Evolutionary conservation across 1,284 basidiomycete species (phyloP).

Genomic region (Xerocomus subilludens): DNA sequence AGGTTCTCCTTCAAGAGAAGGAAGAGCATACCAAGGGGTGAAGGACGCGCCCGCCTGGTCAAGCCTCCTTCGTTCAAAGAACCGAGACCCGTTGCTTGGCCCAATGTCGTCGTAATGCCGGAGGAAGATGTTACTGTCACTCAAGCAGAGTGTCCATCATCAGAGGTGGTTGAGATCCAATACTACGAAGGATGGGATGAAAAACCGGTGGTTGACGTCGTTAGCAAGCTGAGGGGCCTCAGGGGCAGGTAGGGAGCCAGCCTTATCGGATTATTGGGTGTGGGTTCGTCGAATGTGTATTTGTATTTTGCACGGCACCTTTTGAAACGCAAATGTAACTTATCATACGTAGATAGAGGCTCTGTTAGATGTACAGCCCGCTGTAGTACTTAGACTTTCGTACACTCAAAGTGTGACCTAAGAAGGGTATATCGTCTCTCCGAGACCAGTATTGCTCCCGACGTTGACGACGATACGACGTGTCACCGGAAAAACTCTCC

Average conservation of each 20-base stretch:
- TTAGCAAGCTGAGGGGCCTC: slow-evolving; percentile 46
- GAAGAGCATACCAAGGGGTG: background rate
- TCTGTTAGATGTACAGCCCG: too few species aligned
- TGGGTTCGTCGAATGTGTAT: too few species aligned
- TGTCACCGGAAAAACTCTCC: too few species aligned
- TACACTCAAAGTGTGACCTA: too few species aligned
- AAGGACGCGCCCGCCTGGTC: background rate
- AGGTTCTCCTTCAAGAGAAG: slow-evolving; percentile 7
- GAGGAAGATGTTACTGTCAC: background rate
- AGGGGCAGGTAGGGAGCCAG: slow-evolving; percentile 32
- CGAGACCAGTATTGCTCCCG: too few species aligned
- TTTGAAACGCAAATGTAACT: too few species aligned
- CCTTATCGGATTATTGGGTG: background rate
- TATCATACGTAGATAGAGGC: too few species aligned
- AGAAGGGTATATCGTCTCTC: too few species aligned
- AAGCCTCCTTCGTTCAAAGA: slow-evolving; percentile 4
- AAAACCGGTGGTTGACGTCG: slow-evolving; percentile 44
- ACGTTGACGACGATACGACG: too few species aligned
- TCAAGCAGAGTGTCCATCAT: background rate
- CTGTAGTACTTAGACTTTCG: too few species aligned
- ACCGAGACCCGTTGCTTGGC: background rate
- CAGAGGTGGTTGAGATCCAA: slow-evolving; percentile 34
- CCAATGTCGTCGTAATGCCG: background rate
- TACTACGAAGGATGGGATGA: slow-evolving; percentile 43
- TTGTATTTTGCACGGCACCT: too few species aligned